Base-by-base conservation (phyloP, 306 rosid genomes). In the Herpetospermum pedunculosum region DNA sequence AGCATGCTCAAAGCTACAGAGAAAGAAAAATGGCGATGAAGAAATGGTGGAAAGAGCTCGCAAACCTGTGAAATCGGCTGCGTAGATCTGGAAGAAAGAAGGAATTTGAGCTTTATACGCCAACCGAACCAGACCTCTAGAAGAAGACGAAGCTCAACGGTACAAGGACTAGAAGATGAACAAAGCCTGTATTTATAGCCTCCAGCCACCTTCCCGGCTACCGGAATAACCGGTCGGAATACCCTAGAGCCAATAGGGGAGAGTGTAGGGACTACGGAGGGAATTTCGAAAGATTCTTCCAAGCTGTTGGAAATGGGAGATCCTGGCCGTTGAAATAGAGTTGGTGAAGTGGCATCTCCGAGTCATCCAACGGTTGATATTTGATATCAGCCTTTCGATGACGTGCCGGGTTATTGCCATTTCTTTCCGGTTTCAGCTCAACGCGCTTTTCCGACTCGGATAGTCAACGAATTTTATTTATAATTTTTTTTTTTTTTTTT, bases 331-430 rank as follows among this genome's bases (percentile, higher is more conserved):
- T 25, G 37, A 46, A 73, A 69, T 3, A 5, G 8, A 15, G 73
- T 69, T 73, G 68, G 65, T 54, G 19, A n/a, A 37, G 12, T 2
- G 6, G 9, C 35, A 72, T 26, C 32, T 23, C 2, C 13, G 49
- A 9, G 30, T 34, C 19, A 28, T 49, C 62, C 5, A 25, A 32
- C 25, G 53, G 77, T 7, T 13, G 4, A 54, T 25, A 34, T 50
- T 47, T 14, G 54, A 26, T 70, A n/a, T 32, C 29, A 49, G 12
- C 30, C 4, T 48, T 44, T 43, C 14, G 28, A 81, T 91, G 90
- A 10, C 49, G 72, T 2, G 23, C 43, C 84, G 88, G 67, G 96
- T 82, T 47, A 37, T 65, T 74, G 77, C 83, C 96, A 88, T 75
- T 84, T 81, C 76, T 47, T 74, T 38, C 75, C 83, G 78, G 90